Conservation (phyloP, 75 land plant genomes). For the Picea glauca region DNA sequence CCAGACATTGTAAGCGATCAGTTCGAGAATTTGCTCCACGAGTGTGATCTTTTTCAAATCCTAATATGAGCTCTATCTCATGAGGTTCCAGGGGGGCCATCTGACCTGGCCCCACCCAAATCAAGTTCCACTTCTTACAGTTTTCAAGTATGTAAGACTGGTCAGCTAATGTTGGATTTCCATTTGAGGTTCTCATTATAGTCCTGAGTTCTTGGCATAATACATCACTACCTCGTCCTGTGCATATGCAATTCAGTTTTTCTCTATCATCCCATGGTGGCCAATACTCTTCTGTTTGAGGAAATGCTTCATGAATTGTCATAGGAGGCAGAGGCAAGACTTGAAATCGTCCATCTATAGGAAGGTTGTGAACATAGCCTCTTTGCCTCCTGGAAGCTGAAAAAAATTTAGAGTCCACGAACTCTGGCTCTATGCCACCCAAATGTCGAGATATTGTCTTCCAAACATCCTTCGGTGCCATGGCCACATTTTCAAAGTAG, state of each 20-base stretch:
- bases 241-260: conserved; percentile 59
- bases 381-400: conserved; percentile 66
- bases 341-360: conserved; percentile 44
- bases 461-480: conserved; percentile 78
- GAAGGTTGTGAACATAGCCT: conserved; percentile 80
- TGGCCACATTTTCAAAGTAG: conserved; percentile 81
- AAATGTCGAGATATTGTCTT: conserved; percentile 50
- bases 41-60: conserved; percentile 77
- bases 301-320: conserved; percentile 63
- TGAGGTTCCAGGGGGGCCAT: conserved; percentile 73
- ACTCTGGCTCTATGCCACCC: conserved; percentile 64
- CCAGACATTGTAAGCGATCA: conserved; percentile 55
- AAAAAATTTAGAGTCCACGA: conserved; percentile 72
- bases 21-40: conserved; percentile 54
- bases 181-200: conserved; percentile 15
- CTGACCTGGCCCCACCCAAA: conserved; percentile 72
- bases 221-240: conserved; percentile 20
- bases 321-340: conserved; percentile 56
- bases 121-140: conserved; percentile 62
- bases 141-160: conserved; percentile 45
- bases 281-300: conserved; percentile 51
- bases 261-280: conserved; percentile 70
- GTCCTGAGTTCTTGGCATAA: conserved; percentile 21
- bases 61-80: conserved; percentile 65
- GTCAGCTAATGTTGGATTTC: conserved; percentile 27